These are phyloP conservation scores for Staphylotrichum tortipilum DNA, from an alignment of 495 filamentous ascomycete species.

Conservation along the genomic window DNA sequence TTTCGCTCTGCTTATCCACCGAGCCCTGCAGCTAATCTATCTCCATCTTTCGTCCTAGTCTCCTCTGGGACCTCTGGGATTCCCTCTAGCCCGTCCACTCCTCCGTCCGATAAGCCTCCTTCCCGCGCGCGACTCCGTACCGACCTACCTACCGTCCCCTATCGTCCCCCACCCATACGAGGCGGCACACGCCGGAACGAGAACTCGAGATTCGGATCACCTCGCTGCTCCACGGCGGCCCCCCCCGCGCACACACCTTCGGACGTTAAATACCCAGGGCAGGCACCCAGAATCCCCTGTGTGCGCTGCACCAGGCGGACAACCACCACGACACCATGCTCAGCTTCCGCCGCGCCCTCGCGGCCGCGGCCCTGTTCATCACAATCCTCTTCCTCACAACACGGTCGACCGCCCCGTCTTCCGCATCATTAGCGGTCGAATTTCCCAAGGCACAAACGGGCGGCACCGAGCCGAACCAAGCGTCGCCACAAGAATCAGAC, in stretches of 20 bases:
- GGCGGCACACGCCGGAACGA: not conserved
- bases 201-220: not conserved
- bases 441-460: constrained; percentile 18
- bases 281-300: too few relatives aligned
- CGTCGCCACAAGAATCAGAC: constrained; percentile 17
- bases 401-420: constrained; percentile 35
- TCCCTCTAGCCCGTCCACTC: too few relatives aligned
- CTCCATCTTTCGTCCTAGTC: too few relatives aligned
- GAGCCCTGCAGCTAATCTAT: not conserved
- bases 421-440: constrained; percentile 15
- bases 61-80: too few relatives aligned
- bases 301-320: constrained; percentile 4
- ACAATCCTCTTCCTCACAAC: constrained; percentile 63
- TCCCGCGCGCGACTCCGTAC: not conserved
- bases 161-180: not conserved
- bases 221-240: not conserved
- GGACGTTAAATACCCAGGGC: too few relatives aligned
- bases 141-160: too few relatives aligned
- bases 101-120: not conserved
- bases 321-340: constrained; percentile 32
- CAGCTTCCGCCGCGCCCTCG: constrained; percentile 63
- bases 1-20: not conserved
- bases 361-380: constrained; percentile 59
- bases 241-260: too few relatives aligned
- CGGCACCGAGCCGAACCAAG: constrained; percentile 16